Conservation (phyloP, 441 rosid species). For the Populus hybrid region DNA sequence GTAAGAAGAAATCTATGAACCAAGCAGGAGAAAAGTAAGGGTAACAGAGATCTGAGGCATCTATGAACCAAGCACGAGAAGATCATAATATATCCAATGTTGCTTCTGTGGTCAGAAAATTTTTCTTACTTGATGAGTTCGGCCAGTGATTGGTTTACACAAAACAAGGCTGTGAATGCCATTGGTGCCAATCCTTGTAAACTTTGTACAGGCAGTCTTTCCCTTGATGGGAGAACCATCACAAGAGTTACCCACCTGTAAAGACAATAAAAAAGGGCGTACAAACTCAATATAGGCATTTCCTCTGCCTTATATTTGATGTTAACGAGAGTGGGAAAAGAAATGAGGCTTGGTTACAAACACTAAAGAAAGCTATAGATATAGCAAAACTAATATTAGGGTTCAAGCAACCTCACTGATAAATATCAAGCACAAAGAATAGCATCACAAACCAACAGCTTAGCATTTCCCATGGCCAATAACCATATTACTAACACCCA, state of each 20-base stretch:
- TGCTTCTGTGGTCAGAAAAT: neutral
- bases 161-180: constrained; percentile 79
- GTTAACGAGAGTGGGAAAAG: neutral
- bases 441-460: neutral
- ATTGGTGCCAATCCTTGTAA: constrained; percentile 68
- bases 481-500: constrained; percentile 1
- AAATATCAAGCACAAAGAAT: constrained; percentile 4
- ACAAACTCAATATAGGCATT: constrained; percentile 10
- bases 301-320: neutral
- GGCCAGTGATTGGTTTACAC: constrained; percentile 88
- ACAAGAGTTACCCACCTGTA: constrained; percentile 48
- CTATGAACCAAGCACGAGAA: neutral
- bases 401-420: neutral
- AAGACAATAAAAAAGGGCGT: constrained; percentile 5
- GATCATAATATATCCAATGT: neutral
- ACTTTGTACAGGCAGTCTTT: constrained; percentile 83
- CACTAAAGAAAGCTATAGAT: neutral
- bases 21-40: neutral
- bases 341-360: neutral
- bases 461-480: neutral
- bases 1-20: neutral
- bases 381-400: constrained; percentile 4
- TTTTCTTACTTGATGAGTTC: constrained; percentile 87
- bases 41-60: neutral
- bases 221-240: constrained; percentile 49